Base-by-base conservation (phyloP, 2,329 filamentous ascomycete species). In the Daldinia sp. region DNA sequence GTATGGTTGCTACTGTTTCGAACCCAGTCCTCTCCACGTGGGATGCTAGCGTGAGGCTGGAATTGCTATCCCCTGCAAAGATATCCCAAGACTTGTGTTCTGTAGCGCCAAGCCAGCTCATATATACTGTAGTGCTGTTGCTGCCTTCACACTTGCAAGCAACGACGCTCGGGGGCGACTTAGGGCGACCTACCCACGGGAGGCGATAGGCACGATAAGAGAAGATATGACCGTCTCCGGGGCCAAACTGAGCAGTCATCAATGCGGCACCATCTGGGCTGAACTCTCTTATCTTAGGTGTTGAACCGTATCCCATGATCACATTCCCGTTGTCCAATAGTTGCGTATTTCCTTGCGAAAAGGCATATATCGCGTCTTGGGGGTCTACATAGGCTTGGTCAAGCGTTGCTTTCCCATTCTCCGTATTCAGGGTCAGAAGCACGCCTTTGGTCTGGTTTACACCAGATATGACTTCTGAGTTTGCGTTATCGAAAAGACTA, bases 91-190 rank as follows among this genome's bases (percentile, higher is more conserved):
- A 75, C 61, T 74, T 73, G 54, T 80, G 75, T 67, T 80, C 79
- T 0, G 79, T 80, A 4, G 78, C 79, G 7, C 78, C 78, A 51
- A 78, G 79, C 79, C 79, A 80, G 72, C 79, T 81, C 76, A 81
- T 80, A 64, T 76, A 76, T n/a, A 79, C 64, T 18, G 60, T 48
- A 0, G 74, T 76, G 23, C 35, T 23, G 39, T 72, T 70, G 33
- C 23, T 55, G 0, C 63, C 61, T 13, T 66, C 59, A 30, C 72
- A 58, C 6, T 64, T 55, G 41, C 71, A 73, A 26, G 72, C 73
- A 18, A 72, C 59, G 12, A 54, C 72, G 20, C 51, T 68, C 9
- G 74, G 73, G n/a, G 57, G 39, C 2, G 63, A 63, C 35, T 56
- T 63, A 3, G 74, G 74, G 13, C 59, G 62, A 3, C 73, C 74